Conservation (phyloP, 805 yeast genomes). For the Lipomyces chichibuensis region DNA sequence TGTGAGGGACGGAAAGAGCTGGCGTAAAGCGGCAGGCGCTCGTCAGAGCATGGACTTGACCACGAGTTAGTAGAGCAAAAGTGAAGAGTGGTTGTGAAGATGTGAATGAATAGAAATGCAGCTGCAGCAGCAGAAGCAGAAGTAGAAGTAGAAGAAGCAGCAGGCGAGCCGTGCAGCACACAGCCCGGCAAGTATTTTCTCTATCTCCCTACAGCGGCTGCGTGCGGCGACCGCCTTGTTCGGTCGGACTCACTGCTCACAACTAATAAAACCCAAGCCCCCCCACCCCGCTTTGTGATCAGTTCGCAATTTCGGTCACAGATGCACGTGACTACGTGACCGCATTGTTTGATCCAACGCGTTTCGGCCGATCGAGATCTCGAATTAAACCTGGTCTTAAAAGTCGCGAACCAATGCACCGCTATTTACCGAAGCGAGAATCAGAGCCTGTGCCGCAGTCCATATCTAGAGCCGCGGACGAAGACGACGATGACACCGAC, state of each 20-base stretch:
- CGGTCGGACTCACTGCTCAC: too few species aligned
- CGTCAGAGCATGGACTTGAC: neutral
- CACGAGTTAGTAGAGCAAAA: neutral
- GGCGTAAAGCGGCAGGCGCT: neutral
- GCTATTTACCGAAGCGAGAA: neutral
- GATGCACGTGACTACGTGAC: neutral
- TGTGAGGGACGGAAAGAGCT: neutral
- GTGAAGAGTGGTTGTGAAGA: neutral
- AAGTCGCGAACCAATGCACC: neutral
- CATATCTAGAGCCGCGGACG: neutral
- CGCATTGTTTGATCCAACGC: too few species aligned
- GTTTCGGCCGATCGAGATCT: neutral
- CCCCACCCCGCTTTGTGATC: too few species aligned
- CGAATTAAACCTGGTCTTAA: neutral
- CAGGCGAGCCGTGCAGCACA: neutral
- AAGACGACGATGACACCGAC: slow-evolving; percentile 23
- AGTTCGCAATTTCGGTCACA: neutral
- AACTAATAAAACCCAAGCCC: too few species aligned
- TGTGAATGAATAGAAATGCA: neutral
- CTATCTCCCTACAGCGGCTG: neutral
- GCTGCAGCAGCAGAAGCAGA: neutral
- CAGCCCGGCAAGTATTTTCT: neutral
- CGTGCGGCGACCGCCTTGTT: neutral
- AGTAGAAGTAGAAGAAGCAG: too few species aligned
- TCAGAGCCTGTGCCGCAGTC: neutral